A percentile compares a stretch with the other conserved stretches of the same genome.
phyloP scores from a whole-genome alignment of 495 filamentous ascomycete genomes.

The Penicillium cosmopolitanum region DNA sequence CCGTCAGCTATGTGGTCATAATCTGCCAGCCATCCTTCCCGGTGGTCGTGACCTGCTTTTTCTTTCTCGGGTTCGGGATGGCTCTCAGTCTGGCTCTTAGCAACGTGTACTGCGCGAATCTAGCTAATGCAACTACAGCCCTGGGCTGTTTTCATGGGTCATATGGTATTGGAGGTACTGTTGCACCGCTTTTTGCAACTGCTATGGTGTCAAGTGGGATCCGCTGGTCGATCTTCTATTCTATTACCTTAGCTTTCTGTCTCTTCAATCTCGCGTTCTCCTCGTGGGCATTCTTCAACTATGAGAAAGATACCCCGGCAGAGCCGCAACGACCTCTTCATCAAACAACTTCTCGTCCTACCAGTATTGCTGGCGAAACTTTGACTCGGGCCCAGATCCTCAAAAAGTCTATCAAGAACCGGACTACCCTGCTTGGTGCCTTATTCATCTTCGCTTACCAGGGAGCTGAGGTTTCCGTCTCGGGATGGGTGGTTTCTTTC shows the following conservation, averaged over 20 bases:
- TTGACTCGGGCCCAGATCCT: constrained; percentile 69
- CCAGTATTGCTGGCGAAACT: constrained; percentile 44
- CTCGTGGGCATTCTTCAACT: constrained; percentile 57
- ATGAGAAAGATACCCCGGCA: constrained; percentile 53
- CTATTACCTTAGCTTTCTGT: constrained; percentile 40
- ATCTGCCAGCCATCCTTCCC: constrained; percentile 70
- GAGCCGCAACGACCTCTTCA: constrained; percentile 38
- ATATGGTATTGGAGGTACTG: constrained; percentile 74
- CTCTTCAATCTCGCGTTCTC: constrained; percentile 51
- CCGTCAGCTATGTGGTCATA: constrained; percentile 65
- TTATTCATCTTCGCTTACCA: constrained; percentile 84
- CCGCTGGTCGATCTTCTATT: constrained; percentile 39
- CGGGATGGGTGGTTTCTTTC: constrained; percentile 83
- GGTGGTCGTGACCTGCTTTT: constrained; percentile 64
- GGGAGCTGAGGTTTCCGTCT: constrained; percentile 76
- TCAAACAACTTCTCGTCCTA: constrained; percentile 37
- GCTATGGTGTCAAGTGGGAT: constrained; percentile 46
- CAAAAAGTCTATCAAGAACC: constrained; percentile 55
- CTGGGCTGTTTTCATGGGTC: constrained; percentile 67
- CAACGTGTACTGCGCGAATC: constrained; percentile 74
- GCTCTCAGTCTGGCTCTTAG: constrained; percentile 70
- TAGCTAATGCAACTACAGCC: constrained; percentile 63
- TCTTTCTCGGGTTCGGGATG: constrained; percentile 68
- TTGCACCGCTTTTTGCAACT: constrained; percentile 73
- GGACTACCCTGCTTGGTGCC: constrained; percentile 68